Conservation (phyloP, 2,329 filamentous ascomycete species). For the Exophiala mesophila region DNA sequence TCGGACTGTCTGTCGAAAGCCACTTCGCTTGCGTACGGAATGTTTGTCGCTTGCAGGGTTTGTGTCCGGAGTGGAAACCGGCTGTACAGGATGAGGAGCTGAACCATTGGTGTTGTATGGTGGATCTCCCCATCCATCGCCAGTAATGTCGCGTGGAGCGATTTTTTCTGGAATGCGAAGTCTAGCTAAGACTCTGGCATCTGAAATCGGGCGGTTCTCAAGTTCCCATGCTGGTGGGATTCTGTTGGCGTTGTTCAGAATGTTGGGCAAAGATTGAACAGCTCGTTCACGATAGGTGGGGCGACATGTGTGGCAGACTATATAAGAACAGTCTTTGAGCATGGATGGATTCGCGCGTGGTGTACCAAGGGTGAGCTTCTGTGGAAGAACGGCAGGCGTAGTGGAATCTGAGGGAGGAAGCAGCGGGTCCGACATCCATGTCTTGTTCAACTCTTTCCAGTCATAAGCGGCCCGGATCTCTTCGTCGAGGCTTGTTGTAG, state of each 20-base stretch:
- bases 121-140: neutral
- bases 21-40: constrained; percentile 15
- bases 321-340: constrained; percentile 37
- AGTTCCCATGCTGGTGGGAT: constrained; percentile 31
- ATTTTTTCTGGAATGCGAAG: constrained; percentile 8
- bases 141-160: neutral
- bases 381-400: neutral
- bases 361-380: neutral
- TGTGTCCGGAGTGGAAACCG: neutral
- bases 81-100: neutral
- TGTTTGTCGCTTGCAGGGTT: constrained; percentile 1
- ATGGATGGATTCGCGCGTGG: neutral
- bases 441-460: constrained; percentile 21
- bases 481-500: constrained; percentile 20
- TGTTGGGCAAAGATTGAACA: constrained; percentile 30
- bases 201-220: constrained; percentile 29
- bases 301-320: constrained; percentile 47
- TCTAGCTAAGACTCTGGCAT: constrained; percentile 26
- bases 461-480: constrained; percentile 19
- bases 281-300: constrained; percentile 40
- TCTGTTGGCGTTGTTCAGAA: constrained; percentile 35
- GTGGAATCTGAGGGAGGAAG: constrained; percentile 5
- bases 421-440: constrained; percentile 18
- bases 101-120: neutral
- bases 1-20: constrained; percentile 19